Evolutionary conservation across 371 early-diverging fungal genomes (phyloP).

Genomic region (Circinella umbellata): DNA sequence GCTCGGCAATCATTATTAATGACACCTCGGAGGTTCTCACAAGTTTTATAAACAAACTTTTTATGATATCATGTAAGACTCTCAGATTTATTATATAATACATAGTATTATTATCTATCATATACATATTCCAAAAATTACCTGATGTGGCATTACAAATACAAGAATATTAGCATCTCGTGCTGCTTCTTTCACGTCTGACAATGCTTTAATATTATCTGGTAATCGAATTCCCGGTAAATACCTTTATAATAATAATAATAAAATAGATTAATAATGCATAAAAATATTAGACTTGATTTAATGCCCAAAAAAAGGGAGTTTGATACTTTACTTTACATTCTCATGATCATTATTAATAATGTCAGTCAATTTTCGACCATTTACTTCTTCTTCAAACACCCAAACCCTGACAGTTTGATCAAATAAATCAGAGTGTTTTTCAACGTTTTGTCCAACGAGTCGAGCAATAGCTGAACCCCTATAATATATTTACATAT

Average conservation of each 20-base stretch:
- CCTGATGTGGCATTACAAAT: constrained; percentile 97
- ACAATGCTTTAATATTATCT: constrained; percentile 79
- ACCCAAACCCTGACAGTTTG: constrained; percentile 92
- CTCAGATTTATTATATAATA: too few species aligned
- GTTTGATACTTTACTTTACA: constrained; percentile 67
- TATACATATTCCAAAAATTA: background rate
- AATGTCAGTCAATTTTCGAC: constrained; percentile 86
- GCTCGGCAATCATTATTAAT: constrained; percentile 74
- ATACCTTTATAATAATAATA: constrained; percentile 53
- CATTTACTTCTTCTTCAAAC: constrained; percentile 86
- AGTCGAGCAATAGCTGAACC: constrained; percentile 97
- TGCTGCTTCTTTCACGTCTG: constrained; percentile 76
- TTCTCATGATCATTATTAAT: constrained; percentile 96
- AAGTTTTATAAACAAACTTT: constrained; percentile 77
- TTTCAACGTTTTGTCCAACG: constrained; percentile 81
- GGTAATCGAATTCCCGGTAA: constrained; percentile 90
- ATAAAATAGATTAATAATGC: background rate
- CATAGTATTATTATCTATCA: too few species aligned
- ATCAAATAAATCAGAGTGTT: constrained; percentile 69
- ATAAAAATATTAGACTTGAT: background rate
- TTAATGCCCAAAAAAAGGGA: background rate
- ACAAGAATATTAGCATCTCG: constrained; percentile 87
- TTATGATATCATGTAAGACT: background rate
- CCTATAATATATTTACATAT: constrained; percentile 39
- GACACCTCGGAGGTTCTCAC: constrained; percentile 70